A percentile compares a stretch with the other conserved stretches of the same genome.
These are phyloP conservation scores for Arthrobotrys conoides DNA, from an alignment of 2,329 filamentous ascomycete species.

Conservation along the genomic window DNA sequence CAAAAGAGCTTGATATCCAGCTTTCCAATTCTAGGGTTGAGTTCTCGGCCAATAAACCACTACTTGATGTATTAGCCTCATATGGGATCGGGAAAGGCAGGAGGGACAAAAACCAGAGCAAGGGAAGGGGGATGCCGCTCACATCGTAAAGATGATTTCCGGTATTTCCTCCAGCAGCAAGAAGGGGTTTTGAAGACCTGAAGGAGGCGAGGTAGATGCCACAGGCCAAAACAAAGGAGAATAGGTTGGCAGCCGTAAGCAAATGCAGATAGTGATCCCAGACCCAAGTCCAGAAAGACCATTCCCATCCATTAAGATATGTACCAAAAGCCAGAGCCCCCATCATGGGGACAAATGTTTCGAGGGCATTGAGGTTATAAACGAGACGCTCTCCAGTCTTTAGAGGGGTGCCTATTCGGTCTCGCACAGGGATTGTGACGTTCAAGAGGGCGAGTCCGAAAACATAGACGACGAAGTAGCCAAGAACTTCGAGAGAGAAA, in stretches of 20 bases:
- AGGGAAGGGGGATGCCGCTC: neutral
- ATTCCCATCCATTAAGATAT: constrained; percentile 79
- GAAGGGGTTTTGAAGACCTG: constrained; percentile 76
- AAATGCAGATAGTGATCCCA: constrained; percentile 91
- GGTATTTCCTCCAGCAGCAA: constrained; percentile 84
- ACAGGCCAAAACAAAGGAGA: constrained; percentile 79
- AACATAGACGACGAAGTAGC: constrained; percentile 81
- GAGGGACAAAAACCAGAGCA: neutral
- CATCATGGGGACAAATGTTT: constrained; percentile 74
- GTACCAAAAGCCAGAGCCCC: constrained; percentile 81
- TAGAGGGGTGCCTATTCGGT: constrained; percentile 78
- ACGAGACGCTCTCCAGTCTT: constrained; percentile 62
- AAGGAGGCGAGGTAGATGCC: constrained; percentile 89
- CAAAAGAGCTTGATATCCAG: constrained; percentile 92
- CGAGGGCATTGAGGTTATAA: constrained; percentile 66
- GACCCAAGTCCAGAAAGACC: constrained; percentile 91
- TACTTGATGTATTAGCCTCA: constrained; percentile 2
- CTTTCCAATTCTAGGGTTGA: constrained; percentile 90
- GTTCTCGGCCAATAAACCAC: constrained; percentile 95
- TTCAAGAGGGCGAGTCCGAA: constrained; percentile 74
- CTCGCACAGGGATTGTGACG: constrained; percentile 79
- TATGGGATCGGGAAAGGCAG: neutral
- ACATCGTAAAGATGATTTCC: constrained; percentile 89
- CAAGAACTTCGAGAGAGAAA: constrained; percentile 82
- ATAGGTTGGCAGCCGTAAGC: constrained; percentile 83